Conservation (phyloP, 352 stramenopile species). For the Nothophytophthora sp. region DNA sequence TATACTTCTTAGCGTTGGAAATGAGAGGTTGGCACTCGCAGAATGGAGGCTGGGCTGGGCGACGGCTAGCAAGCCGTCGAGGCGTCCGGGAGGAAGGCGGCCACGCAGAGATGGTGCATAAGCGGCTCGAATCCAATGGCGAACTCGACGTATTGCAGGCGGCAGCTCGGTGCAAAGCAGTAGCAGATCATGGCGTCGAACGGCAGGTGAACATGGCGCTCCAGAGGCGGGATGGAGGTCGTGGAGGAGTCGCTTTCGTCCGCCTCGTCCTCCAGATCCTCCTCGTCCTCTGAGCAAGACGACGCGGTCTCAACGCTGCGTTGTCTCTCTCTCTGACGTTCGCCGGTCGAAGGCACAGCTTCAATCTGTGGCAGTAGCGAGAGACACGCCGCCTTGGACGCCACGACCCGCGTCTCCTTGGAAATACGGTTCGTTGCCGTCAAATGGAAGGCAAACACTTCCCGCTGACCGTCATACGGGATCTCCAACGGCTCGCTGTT, state of each 20-base stretch:
- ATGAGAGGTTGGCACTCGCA: too few relatives aligned
- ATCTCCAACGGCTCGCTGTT: slow-evolving; percentile 65
- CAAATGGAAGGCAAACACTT: slow-evolving; percentile 68
- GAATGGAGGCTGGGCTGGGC: too few relatives aligned
- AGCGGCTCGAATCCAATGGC: slow-evolving; percentile 85
- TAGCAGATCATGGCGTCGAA: slow-evolving; percentile 87
- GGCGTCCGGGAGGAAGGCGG: slow-evolving; percentile 46
- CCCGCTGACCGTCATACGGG: slow-evolving; percentile 47
- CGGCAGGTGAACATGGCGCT: slow-evolving; percentile 76
- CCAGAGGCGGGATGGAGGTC: slow-evolving; percentile 14
- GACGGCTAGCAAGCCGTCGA: slow-evolving; percentile 6
- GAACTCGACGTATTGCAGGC: slow-evolving; percentile 86
- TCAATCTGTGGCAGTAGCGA: slow-evolving; percentile 27
- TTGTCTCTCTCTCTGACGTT: slow-evolving; percentile 18
- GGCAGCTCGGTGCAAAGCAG: slow-evolving; percentile 54
- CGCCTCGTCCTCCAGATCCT: slow-evolving; percentile 19
- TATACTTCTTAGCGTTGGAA: too few relatives aligned
- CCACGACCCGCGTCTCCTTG: slow-evolving; percentile 58
- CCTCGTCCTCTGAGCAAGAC: slow-evolving; percentile 13
- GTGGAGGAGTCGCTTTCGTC: slow-evolving; percentile 5
- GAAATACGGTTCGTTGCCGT: slow-evolving; percentile 78
- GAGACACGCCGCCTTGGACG: slow-evolving; percentile 54
- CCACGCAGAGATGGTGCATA: slow-evolving; percentile 72
- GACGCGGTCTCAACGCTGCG: slow-evolving; percentile 17
- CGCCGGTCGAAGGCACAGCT: slow-evolving; percentile 4